phyloP scores from a whole-genome alignment of 2,329 filamentous ascomycete genomes.

The Gnomoniopsis sp. region DNA sequence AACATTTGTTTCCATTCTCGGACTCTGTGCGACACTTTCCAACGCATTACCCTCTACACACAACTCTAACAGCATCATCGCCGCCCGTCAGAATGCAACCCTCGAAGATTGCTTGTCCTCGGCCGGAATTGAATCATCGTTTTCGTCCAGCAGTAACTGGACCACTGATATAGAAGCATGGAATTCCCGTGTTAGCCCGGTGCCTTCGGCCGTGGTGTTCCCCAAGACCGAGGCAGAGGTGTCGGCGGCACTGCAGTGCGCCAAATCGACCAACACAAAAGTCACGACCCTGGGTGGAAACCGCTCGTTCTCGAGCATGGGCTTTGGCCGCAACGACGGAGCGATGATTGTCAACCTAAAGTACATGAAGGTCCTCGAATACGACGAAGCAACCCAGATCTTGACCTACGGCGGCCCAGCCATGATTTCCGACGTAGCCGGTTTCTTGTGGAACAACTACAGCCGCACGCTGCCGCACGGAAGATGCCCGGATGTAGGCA shows the following conservation, averaged over 20 bases:
- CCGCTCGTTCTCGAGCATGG: conserved; percentile 12
- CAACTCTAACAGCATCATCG: not conserved
- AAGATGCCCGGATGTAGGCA: conserved; percentile 5
- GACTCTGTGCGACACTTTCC: not conserved
- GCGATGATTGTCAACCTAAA: conserved; percentile 5
- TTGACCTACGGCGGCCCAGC: conserved; percentile 6
- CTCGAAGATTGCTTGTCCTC: not conserved
- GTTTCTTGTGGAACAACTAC: not conserved
- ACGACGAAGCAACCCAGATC: not conserved
- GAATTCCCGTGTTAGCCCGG: conserved; percentile 3
- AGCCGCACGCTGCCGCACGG: conserved; percentile 7
- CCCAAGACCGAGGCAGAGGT: conserved; percentile 5
- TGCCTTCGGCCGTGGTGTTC: conserved; percentile 4
- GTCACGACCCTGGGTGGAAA: conserved; percentile 10
- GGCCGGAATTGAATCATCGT: conserved; percentile 1
- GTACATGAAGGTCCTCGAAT: conserved; percentile 6
- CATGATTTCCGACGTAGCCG: conserved; percentile 8
- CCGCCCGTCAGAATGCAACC: not conserved
- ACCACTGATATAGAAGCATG: conserved; percentile 2
- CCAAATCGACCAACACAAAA: not conserved
- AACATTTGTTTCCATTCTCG: not conserved
- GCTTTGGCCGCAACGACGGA: conserved; percentile 8
- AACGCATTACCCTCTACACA: not conserved
- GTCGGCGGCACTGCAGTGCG: not conserved
- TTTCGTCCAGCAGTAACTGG: conserved; percentile 2